These are phyloP conservation scores for Lichtheimia hyalospora DNA, from an alignment of 371 early-diverging fungal species.

Conservation along the genomic window DNA sequence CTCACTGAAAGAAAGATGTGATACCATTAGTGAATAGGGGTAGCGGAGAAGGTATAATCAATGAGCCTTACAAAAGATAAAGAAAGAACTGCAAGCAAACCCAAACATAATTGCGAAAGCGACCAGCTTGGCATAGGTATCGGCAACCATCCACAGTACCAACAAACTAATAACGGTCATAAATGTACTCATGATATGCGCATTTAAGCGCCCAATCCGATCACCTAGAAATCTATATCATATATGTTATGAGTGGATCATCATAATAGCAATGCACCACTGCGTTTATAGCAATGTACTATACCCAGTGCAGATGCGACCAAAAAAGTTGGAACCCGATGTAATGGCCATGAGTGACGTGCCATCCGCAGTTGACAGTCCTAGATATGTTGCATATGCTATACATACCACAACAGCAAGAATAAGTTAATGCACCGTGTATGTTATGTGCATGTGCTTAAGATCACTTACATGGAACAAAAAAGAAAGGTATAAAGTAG, in stretches of 20 bases:
- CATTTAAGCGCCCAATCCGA: slow-evolving; percentile 13
- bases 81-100: slow-evolving; percentile 33
- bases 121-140: slow-evolving; percentile 27
- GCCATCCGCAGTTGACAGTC: slow-evolving; percentile 15
- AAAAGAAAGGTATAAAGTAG: slow-evolving; percentile 22
- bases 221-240: slow-evolving; percentile 9
- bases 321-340: slow-evolving; percentile 14
- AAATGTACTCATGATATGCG: neutral
- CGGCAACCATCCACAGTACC: slow-evolving; percentile 19
- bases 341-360: slow-evolving; percentile 13
- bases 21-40: neutral
- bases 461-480: slow-evolving; percentile 17
- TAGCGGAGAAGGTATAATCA: neutral
- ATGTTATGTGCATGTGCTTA: too few species aligned
- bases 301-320: slow-evolving; percentile 15
- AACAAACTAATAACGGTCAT: neutral
- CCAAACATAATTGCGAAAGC: slow-evolving; percentile 38
- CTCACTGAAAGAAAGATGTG: slow-evolving; percentile 14
- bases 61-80: slow-evolving; percentile 17
- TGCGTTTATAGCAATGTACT: neutral
- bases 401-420: neutral
- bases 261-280: too few species aligned
- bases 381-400: slow-evolving; percentile 22
- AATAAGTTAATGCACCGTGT: neutral
- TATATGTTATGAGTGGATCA: neutral